These are phyloP conservation scores for Massariosphaeria phaeospora DNA, from an alignment of 495 filamentous ascomycete species.

Conservation along the genomic window DNA sequence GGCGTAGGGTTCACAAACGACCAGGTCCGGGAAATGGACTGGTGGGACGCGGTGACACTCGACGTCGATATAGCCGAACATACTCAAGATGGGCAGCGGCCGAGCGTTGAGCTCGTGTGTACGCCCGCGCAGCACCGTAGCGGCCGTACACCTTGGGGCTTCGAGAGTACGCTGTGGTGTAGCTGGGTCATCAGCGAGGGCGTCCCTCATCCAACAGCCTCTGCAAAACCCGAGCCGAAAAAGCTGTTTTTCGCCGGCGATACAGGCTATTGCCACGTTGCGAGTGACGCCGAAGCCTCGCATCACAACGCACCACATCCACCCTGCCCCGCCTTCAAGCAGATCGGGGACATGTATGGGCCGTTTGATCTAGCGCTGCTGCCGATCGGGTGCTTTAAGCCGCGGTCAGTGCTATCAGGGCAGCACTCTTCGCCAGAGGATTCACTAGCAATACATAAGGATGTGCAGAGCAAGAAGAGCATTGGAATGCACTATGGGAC, in stretches of 20 bases:
- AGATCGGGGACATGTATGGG: slow-evolving; percentile 40
- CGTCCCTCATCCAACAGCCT: too few species aligned
- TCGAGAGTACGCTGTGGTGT: slow-evolving; percentile 47
- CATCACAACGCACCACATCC: slow-evolving; percentile 28
- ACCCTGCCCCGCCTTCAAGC: slow-evolving; percentile 41
- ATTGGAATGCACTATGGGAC: slow-evolving; percentile 48
- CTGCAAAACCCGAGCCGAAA: not conserved
- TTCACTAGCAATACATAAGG: slow-evolving; percentile 41
- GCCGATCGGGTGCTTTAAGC: slow-evolving; percentile 43
- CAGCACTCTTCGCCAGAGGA: slow-evolving; percentile 43
- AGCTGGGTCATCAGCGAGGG: slow-evolving; percentile 49
- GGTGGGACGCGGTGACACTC: slow-evolving; percentile 47
- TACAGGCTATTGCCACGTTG: slow-evolving; percentile 40
- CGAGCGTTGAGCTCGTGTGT: slow-evolving; percentile 38
- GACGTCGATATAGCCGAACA: slow-evolving; percentile 23
- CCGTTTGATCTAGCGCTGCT: slow-evolving; percentile 45
- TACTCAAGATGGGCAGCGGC: too few species aligned
- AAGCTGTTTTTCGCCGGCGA: slow-evolving; percentile 40
- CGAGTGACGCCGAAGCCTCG: slow-evolving; percentile 26
- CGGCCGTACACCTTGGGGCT: slow-evolving; percentile 37
- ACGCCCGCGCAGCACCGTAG: slow-evolving; percentile 49
- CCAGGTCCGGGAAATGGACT: slow-evolving; percentile 49
- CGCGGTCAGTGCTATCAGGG: slow-evolving; percentile 38
- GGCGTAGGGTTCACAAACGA: slow-evolving; percentile 42
- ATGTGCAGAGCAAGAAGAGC: slow-evolving; percentile 41